Conservation (phyloP, 306 rosid genomes). For the apple (Malus domestica) region ASM211411v1 NC_041802.1:7157501-7158000, state of each 20-base stretch:
- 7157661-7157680: conserved; percentile 12
- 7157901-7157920: not conserved
- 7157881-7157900: not conserved
- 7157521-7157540: conserved; percentile 20
- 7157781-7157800: not conserved
- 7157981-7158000: not conserved
- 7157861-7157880: not conserved
- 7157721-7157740: not conserved
- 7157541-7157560: conserved; percentile 24
- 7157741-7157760: not conserved
- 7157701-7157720: not conserved
- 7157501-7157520: conserved; percentile 39
- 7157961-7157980: not conserved
- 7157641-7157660: conserved; percentile 22
- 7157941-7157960: not conserved
- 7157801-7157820: not conserved
- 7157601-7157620: not conserved
- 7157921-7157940: conserved; percentile 11
- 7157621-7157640: not conserved
- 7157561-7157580: conserved; percentile 23
- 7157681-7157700: not conserved
- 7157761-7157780: not conserved
- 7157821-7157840: not conserved
- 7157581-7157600: not conserved
- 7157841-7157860: not conserved